These are phyloP conservation scores for Colletotrichum spinosum DNA, from an alignment of 2,329 filamentous ascomycete species.

Conservation along the genomic window DNA sequence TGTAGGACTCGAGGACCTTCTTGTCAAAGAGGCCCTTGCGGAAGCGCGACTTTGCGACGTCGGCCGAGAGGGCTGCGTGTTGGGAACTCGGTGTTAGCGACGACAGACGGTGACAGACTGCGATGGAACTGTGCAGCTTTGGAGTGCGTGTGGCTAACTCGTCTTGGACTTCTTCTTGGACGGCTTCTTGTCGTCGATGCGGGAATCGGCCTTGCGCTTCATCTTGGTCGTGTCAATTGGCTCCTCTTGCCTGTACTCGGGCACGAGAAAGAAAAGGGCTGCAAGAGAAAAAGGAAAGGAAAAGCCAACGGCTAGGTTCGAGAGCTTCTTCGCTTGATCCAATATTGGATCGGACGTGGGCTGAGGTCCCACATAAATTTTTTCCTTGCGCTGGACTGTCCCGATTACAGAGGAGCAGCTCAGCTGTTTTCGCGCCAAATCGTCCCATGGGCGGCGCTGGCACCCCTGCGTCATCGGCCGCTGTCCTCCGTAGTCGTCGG, in stretches of 20 bases:
- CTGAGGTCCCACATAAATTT: constrained; percentile 36
- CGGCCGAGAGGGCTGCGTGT: constrained; percentile 56
- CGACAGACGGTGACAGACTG: constrained; percentile 6
- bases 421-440: constrained; percentile 36
- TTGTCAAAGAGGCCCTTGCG: constrained; percentile 74
- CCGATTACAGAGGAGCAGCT: background rate
- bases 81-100: constrained; percentile 32
- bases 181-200: constrained; percentile 55
- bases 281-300: background rate
- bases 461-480: constrained; percentile 20
- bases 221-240: constrained; percentile 49
- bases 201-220: constrained; percentile 70
- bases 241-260: background rate
- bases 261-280: background rate
- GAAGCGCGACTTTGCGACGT: constrained; percentile 70
- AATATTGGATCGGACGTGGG: constrained; percentile 22
- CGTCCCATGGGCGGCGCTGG: constrained; percentile 27
- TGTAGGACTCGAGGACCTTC: constrained; percentile 68
- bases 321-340: constrained; percentile 19
- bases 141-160: constrained; percentile 47
- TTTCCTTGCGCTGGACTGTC: constrained; percentile 6
- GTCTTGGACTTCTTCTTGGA: constrained; percentile 66
- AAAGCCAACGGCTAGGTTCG: constrained; percentile 12
- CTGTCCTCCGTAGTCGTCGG: background rate
- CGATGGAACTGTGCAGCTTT: background rate